Conservation (phyloP, 805 yeast genomes). For the Soucietia sequanensis region DNA sequence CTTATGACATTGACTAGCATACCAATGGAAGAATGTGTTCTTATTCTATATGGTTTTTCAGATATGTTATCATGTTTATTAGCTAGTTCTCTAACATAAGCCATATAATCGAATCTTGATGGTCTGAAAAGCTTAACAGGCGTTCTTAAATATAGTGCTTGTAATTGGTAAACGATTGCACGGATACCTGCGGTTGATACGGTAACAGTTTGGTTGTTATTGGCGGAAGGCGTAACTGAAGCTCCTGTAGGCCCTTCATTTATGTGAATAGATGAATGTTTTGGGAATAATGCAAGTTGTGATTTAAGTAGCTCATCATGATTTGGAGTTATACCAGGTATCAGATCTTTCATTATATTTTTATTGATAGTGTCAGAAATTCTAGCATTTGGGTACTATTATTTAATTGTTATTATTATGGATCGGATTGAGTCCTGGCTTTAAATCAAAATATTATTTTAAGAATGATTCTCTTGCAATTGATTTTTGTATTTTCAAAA, state of each 20-base stretch:
- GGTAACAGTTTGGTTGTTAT: slow-evolving; percentile 56
- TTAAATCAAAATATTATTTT: no score
- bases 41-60: slow-evolving; percentile 49
- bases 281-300: no score
- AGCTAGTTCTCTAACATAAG: slow-evolving; percentile 56
- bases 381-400: no score
- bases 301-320: no score
- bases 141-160: slow-evolving; percentile 75
- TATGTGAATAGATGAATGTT: no score
- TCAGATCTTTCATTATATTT: no score
- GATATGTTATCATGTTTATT: slow-evolving; percentile 44
- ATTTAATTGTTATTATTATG: no score
- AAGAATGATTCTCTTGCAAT: no score
- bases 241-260: background rate
- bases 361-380: no score
- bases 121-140: slow-evolving; percentile 87
- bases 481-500: no score
- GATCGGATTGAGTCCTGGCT: no score
- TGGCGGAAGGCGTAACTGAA: background rate
- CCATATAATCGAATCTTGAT: slow-evolving; percentile 82
- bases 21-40: slow-evolving; percentile 79
- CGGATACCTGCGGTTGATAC: slow-evolving; percentile 83
- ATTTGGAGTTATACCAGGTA: no score
- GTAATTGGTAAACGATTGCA: slow-evolving; percentile 75
- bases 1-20: slow-evolving; percentile 67